Percentiles rank a stretch among this genome's conserved stretches.
phyloP scores from a whole-genome alignment of 139 green algal species.

The Chlamydomonas eustigma region DNA sequence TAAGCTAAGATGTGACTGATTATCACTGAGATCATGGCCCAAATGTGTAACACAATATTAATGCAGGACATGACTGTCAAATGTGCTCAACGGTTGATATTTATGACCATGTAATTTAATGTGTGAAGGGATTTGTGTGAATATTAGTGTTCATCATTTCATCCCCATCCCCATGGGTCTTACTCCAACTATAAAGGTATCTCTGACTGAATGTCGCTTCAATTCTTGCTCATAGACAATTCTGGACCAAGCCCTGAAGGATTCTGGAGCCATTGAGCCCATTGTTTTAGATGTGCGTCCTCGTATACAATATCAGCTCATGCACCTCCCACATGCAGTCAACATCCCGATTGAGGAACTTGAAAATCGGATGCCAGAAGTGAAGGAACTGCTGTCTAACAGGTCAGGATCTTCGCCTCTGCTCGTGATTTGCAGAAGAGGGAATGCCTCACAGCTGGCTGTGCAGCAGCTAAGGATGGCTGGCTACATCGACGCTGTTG shows the following conservation, averaged over 20 bases:
- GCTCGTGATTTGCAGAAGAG: constrained; percentile 84
- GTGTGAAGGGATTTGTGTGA: no score
- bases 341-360: constrained; percentile 50
- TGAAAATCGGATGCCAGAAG: constrained; percentile 22
- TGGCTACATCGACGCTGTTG: constrained; percentile 56
- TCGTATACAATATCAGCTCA: constrained; percentile 59
- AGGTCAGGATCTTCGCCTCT: constrained; percentile 53
- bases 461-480: constrained; percentile 54
- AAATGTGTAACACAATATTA: no score
- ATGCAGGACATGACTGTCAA: background rate
- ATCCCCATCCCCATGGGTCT: no score
- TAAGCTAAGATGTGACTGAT: no score
- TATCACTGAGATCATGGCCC: no score
- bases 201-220: no score
- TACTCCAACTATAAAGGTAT: no score
- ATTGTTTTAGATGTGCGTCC: constrained; percentile 79
- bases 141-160: no score
- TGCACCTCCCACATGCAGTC: constrained; percentile 44
- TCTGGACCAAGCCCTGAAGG: background rate
- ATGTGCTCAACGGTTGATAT: background rate
- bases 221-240: no score
- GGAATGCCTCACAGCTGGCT: constrained; percentile 91
- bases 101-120: no score
- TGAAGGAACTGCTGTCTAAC: constrained; percentile 76
- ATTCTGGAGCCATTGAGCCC: background rate